phyloP scores from a whole-genome alignment of 1,284 basidiomycete genomes.

The Fistulina hepatica region DNA sequence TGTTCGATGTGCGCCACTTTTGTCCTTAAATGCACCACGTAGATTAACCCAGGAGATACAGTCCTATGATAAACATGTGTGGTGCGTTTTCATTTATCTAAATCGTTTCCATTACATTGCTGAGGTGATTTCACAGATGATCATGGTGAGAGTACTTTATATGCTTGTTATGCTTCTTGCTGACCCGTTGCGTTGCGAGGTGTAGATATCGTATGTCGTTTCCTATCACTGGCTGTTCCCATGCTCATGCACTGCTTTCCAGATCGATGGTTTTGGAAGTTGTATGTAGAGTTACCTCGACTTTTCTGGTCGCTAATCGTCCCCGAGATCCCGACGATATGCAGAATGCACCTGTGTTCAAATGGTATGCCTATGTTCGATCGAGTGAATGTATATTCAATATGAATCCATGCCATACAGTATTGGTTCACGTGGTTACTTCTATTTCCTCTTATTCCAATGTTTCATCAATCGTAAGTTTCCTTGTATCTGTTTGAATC shows the following conservation, averaged over 20 bases:
- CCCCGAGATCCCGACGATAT: conserved; percentile 69
- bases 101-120: conserved; percentile 1
- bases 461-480: conserved; percentile 71
- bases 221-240: conserved; percentile 2
- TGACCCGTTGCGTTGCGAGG: conserved; percentile 11
- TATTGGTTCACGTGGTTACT: conserved; percentile 76
- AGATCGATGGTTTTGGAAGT: conserved; percentile 91
- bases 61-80: conserved; percentile 57
- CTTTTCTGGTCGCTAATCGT: conserved; percentile 7
- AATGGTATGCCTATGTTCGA: conserved; percentile 35
- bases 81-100: conserved; percentile 28
- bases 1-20: conserved; percentile 68
- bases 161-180: conserved; percentile 8
- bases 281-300: conserved; percentile 40
- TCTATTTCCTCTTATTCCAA: conserved; percentile 89
- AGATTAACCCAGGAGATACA: conserved; percentile 16
- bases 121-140: conserved; percentile 45
- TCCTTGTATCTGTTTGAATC: conserved; percentile 1
- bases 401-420: conserved; percentile 25
- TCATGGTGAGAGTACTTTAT: conserved; percentile 42
- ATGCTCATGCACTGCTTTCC: conserved; percentile 3
- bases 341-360: conserved; percentile 70
- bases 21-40: conserved; percentile 1
- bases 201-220: conserved; percentile 23
- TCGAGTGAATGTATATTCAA: no score